Conservation (phyloP, 352 stramenopile genomes). For the Globisporangium yorkense region DNA sequence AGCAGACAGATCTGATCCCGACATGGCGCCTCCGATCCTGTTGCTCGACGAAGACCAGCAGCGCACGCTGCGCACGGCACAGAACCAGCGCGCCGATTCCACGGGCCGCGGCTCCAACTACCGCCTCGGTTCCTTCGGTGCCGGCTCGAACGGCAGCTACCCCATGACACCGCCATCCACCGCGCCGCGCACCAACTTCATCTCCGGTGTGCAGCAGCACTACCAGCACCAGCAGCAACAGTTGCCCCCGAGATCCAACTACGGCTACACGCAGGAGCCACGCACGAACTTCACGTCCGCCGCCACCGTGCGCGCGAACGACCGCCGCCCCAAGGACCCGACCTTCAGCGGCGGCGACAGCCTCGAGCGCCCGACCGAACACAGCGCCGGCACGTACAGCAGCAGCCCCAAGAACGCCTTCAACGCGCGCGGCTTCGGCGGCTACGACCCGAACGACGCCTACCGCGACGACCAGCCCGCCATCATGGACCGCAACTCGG, state of each 20-base stretch:
- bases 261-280: not conserved
- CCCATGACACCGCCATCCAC: slow-evolving; percentile 16
- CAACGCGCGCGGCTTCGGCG: slow-evolving; percentile 17
- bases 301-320: slow-evolving; percentile 1
- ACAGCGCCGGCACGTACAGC: slow-evolving; percentile 12
- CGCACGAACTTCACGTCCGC: slow-evolving; percentile 10
- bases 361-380: not conserved
- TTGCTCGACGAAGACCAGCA: slow-evolving; percentile 59
- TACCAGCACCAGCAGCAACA: not conserved
- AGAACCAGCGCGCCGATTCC: slow-evolving; percentile 10
- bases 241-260: not conserved
- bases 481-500: slow-evolving; percentile 12
- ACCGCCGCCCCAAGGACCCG: too few species aligned
- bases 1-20: too few species aligned
- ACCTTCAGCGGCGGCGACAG: not conserved
- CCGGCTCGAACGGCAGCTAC: not conserved
- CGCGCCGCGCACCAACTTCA: slow-evolving; percentile 31
- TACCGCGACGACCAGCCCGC: slow-evolving; percentile 9
- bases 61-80: slow-evolving; percentile 22
- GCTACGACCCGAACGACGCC: not conserved
- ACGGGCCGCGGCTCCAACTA: not conserved
- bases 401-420: slow-evolving; percentile 43
- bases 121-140: slow-evolving; percentile 10
- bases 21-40: slow-evolving; percentile 18
- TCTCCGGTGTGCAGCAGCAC: not conserved